These are phyloP conservation scores for Pseudotulostoma volvatum DNA, from an alignment of 495 filamentous ascomycete species.

Conservation along the genomic window DNA sequence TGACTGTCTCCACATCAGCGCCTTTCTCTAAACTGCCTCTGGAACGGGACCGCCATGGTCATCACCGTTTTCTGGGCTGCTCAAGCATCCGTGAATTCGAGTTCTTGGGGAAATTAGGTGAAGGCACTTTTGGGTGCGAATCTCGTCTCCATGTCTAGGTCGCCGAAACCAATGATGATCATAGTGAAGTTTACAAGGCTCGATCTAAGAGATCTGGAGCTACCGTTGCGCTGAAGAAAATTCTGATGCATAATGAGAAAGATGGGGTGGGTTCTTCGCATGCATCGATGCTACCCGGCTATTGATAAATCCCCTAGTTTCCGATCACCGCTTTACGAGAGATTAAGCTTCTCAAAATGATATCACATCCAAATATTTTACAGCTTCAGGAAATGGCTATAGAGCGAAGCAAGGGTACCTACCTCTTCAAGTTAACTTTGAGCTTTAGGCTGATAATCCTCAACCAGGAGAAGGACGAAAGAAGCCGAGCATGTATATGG, in stretches of 20 bases:
- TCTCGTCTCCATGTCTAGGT: too few relatives aligned
- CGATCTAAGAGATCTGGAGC: constrained; percentile 53
- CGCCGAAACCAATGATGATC: too few relatives aligned
- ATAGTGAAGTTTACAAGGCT: constrained; percentile 82
- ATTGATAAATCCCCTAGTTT: constrained; percentile 36
- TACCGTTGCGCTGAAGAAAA: constrained; percentile 84
- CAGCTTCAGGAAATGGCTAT: constrained; percentile 91
- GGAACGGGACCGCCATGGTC: constrained; percentile 22
- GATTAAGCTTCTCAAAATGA: constrained; percentile 90
- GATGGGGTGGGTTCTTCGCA: constrained; percentile 50
- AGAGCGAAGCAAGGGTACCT: constrained; percentile 52
- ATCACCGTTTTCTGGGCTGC: constrained; percentile 56
- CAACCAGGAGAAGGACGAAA: constrained; percentile 53
- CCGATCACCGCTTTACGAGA: constrained; percentile 95
- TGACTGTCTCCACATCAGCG: too few relatives aligned
- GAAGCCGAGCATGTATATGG: constrained; percentile 91
- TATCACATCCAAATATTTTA: constrained; percentile 79
- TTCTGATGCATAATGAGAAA: constrained; percentile 90
- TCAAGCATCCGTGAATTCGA: constrained; percentile 81
- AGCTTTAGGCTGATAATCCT: constrained; percentile 3
- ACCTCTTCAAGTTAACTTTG: neutral
- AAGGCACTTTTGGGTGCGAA: constrained; percentile 92
- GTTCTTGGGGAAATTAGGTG: constrained; percentile 78
- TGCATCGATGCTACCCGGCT: neutral
- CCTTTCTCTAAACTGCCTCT: constrained; percentile 15